Conservation (phyloP, 2,329 filamentous ascomycete species). For the Elsinoe necatrix region DNA sequence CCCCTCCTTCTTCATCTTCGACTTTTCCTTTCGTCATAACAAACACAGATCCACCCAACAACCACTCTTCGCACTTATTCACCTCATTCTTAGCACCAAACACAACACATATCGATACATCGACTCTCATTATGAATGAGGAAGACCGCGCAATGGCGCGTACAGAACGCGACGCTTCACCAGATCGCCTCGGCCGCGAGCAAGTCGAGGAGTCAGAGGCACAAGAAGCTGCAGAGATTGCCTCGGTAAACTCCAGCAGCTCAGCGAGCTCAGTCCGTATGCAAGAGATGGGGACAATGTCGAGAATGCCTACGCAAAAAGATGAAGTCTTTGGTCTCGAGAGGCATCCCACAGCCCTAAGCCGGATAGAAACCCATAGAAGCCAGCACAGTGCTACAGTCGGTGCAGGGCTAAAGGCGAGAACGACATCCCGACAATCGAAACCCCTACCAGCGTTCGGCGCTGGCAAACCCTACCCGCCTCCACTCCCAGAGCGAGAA, state of each 20-base stretch:
- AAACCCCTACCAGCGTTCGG: conserved; percentile 61
- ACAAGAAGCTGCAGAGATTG: conserved; percentile 47
- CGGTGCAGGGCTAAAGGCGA: conserved; percentile 41
- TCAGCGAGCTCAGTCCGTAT: conserved; percentile 31
- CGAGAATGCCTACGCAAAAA: conserved; percentile 53
- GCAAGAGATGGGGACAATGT: conserved; percentile 43
- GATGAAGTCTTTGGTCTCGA: conserved; percentile 50
- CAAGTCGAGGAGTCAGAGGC: conserved; percentile 28
- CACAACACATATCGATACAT: neutral
- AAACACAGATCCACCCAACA: neutral
- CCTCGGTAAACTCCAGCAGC: conserved; percentile 44
- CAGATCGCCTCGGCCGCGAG: conserved; percentile 27
- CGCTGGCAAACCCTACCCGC: conserved; percentile 65
- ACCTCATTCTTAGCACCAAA: neutral
- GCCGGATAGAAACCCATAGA: conserved; percentile 60
- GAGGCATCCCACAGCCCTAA: conserved; percentile 59
- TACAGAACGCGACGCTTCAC: conserved; percentile 49
- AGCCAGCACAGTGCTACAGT: conserved; percentile 67
- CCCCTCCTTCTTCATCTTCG: neutral
- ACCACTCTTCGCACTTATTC: no score
- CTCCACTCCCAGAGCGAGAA: conserved; percentile 58
- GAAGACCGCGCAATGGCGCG: conserved; percentile 47
- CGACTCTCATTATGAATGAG: conserved; percentile 36
- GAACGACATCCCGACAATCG: conserved; percentile 41
- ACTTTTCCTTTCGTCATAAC: conserved; percentile 2